These are phyloP conservation scores for Paxillus rubicundulus DNA, from an alignment of 768 basidiomycete species.

Conservation along the genomic window DNA sequence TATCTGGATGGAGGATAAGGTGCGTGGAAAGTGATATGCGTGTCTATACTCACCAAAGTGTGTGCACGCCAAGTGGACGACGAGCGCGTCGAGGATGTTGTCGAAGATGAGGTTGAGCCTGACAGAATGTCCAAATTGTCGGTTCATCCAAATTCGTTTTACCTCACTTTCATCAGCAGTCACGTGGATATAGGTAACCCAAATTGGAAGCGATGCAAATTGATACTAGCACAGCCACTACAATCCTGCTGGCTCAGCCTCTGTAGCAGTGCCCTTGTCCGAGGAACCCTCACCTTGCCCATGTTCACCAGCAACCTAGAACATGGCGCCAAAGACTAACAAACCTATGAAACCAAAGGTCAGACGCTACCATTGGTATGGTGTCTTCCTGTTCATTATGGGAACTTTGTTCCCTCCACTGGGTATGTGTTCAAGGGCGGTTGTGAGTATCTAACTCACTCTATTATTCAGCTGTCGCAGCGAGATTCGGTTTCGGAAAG, in stretches of 20 bases:
- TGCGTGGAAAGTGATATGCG: not conserved
- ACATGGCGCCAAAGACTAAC: constrained; percentile 43
- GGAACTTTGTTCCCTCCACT: constrained; percentile 92
- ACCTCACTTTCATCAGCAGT: constrained; percentile 24
- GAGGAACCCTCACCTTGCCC: not conserved
- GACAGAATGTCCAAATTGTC: not conserved
- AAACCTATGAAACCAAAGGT: constrained; percentile 55
- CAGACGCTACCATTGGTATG: constrained; percentile 75
- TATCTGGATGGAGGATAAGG: not conserved
- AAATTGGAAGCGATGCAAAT: too few relatives aligned
- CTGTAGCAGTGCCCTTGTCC: not conserved
- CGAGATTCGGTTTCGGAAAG: constrained; percentile 84
- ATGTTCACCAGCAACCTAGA: constrained; percentile 6
- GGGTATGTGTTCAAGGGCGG: constrained; percentile 46
- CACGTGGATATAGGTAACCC: constrained; percentile 20
- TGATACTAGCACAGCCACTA: not conserved
- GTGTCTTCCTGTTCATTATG: constrained; percentile 76
- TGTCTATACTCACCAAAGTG: constrained; percentile 13
- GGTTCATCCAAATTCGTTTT: constrained; percentile 11
- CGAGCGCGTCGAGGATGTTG: constrained; percentile 16
- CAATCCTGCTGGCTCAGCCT: too few relatives aligned
- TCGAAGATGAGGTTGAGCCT: constrained; percentile 11
- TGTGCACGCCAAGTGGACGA: constrained; percentile 19
- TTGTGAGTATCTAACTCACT: not conserved
- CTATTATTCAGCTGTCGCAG: constrained; percentile 71